Evolutionary conservation across 2,329 filamentous ascomycete genomes (phyloP).

Genomic region (Trichoderma brevicompactum): DNA sequence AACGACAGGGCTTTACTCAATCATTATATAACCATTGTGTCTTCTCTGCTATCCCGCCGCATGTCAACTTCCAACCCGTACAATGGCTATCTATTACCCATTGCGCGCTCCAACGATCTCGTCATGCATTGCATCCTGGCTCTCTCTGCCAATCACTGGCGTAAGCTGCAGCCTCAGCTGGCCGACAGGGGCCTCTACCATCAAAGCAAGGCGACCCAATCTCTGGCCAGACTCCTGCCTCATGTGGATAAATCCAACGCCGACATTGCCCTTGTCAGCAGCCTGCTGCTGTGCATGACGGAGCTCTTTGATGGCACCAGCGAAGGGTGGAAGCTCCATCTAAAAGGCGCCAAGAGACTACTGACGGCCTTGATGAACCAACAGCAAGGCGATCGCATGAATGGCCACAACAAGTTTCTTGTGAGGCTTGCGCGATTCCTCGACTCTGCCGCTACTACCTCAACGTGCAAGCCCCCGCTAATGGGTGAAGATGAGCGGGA

Average conservation of each 20-base stretch:
- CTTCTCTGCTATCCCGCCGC: slow-evolving; percentile 41
- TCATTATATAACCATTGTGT: slow-evolving; percentile 43
- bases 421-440: slow-evolving; percentile 41
- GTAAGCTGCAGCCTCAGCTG: slow-evolving; percentile 41
- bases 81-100: slow-evolving; percentile 40
- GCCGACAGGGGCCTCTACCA: slow-evolving; percentile 39
- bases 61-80: slow-evolving; percentile 40
- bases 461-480: slow-evolving; percentile 42
- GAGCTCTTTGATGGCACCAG: slow-evolving; percentile 50
- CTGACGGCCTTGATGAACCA: slow-evolving; percentile 41
- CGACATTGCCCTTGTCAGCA: slow-evolving; percentile 45
- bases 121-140: slow-evolving; percentile 43
- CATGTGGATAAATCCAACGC: slow-evolving; percentile 41
- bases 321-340: slow-evolving; percentile 48
- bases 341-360: slow-evolving; percentile 48
- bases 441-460: slow-evolving; percentile 42
- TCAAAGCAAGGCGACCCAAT: slow-evolving; percentile 41
- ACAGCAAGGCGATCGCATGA: slow-evolving; percentile 41
- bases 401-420: slow-evolving; percentile 47
- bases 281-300: slow-evolving; percentile 49
- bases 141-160: slow-evolving; percentile 43
- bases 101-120: slow-evolving; percentile 41
- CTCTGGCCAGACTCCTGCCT: slow-evolving; percentile 41
- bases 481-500: slow-evolving; percentile 42
- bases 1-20: slow-evolving; percentile 43